phyloP scores from a whole-genome alignment of 495 filamentous ascomycete species.

The Corynascus novoguineensis region DNA sequence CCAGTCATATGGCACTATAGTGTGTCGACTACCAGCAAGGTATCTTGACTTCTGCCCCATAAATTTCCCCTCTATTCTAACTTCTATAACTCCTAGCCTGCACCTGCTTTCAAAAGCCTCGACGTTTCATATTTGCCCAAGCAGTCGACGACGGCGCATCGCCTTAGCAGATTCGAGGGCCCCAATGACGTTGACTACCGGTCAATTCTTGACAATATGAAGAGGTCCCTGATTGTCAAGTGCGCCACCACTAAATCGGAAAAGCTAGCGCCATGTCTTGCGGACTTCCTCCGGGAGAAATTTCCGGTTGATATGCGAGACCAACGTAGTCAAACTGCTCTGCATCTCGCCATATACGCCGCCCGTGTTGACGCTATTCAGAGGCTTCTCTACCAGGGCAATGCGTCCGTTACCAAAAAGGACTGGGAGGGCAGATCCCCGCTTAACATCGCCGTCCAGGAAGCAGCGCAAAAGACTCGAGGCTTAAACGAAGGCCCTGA shows the following conservation, averaged over 20 bases:
- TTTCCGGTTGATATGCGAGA: constrained; percentile 11
- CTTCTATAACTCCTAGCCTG: neutral
- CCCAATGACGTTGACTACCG: constrained; percentile 18
- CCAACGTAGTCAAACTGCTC: constrained; percentile 4
- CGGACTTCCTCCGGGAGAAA: constrained; percentile 8
- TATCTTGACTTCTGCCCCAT: neutral
- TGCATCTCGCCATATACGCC: constrained; percentile 11
- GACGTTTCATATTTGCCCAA: constrained; percentile 6
- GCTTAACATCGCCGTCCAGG: constrained; percentile 13
- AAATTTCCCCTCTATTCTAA: neutral
- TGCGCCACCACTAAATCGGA: constrained; percentile 2
- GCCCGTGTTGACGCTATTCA: constrained; percentile 12
- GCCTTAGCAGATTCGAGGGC: constrained; percentile 18
- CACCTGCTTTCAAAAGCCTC: neutral
- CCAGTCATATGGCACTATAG: constrained; percentile 12
- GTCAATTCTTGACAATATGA: constrained; percentile 9
- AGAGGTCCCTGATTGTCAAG: constrained; percentile 9
- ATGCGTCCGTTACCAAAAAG: constrained; percentile 11
- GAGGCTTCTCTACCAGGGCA: constrained; percentile 10
- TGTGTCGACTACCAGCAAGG: constrained; percentile 1
- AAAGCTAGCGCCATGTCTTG: neutral
- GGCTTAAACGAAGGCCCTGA: neutral
- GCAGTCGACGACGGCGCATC: constrained; percentile 13
- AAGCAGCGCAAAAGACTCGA: constrained; percentile 1
- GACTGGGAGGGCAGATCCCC: constrained; percentile 10